Base-by-base conservation (phyloP, 2,329 filamentous ascomycete genomes). In the Xylaria sp. region DNA sequence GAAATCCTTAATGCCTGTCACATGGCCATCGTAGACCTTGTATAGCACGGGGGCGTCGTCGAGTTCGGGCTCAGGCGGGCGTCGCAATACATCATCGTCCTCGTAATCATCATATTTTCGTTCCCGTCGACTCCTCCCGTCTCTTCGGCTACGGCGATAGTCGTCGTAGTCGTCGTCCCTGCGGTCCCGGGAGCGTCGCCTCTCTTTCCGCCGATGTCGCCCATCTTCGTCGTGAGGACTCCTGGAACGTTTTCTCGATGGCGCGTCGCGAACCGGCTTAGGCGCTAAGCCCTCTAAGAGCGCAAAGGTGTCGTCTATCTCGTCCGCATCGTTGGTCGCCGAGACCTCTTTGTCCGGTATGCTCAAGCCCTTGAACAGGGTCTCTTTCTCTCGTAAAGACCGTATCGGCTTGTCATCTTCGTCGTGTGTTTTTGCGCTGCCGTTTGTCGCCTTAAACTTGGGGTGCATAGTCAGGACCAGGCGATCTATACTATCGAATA, bases 1-100 rank as follows among this genome's bases (percentile, higher is more conserved):
- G 81, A 98, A 99, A 70, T 97, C 93, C 76, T 97, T 98, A 63
- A 99, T 86, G 0, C 94, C 94, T 0, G 93, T 97, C 15, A 98
- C 93, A 75, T 91, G 90, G 1, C 96, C 96, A 71, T 93, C 88
- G 76, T 99, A 99, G 2, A 97, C 83, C 78, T 99, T 99, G 84
- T 90, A 90, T 6, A 97, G 81, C 40, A 94, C 84, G 0, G 96
- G 94, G 49, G 87, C 81, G 61, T 97, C 92, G 79, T 99, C 96
- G 10, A 97, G 78, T 74, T 97, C 93, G 1, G 86, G 87, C 1
- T 88, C 87, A 0, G 92, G 92, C 0, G 89, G 88, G 62, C 87
- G 85, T 73, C 86, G 86, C 65, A 93, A 90, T 49, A 87, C 83
- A 69, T 92, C 87, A 44, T 91, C 84, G 31, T 85, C 81, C 42